Conservation (phyloP, 1,139 yeast species). For the Suhomyces chickasaworum region DNA sequence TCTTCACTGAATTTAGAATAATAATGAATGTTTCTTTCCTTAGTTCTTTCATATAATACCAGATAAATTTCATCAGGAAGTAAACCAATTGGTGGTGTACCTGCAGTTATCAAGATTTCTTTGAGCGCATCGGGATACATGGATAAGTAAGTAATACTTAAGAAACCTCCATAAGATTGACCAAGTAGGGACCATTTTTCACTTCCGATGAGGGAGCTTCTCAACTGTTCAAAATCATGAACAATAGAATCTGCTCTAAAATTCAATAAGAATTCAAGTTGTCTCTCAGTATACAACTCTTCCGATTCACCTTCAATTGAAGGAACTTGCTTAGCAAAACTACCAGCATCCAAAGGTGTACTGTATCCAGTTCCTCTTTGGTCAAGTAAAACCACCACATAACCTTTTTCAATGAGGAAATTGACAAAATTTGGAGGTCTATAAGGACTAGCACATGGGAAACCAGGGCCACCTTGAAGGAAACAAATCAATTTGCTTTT, state of each 20-base stretch:
- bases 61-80: slow-evolving; percentile 50
- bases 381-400: slow-evolving; percentile 51
- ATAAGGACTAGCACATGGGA: slow-evolving; percentile 44
- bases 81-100: slow-evolving; percentile 53
- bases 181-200: slow-evolving; percentile 55
- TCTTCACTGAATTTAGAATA: slow-evolving; percentile 54
- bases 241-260: slow-evolving; percentile 58
- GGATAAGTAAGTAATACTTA: slow-evolving; percentile 52
- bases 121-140: slow-evolving; percentile 40
- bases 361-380: slow-evolving; percentile 63
- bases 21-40: slow-evolving; percentile 49
- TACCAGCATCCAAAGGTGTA: slow-evolving; percentile 42
- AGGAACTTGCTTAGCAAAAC: slow-evolving; percentile 24
- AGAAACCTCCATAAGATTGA: slow-evolving; percentile 61
- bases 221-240: slow-evolving; percentile 49
- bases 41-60: slow-evolving; percentile 49
- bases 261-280: slow-evolving; percentile 40
- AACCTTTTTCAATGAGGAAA: slow-evolving; percentile 44
- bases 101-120: slow-evolving; percentile 54
- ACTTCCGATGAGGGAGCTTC: slow-evolving; percentile 36
- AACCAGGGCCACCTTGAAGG: slow-evolving; percentile 66
- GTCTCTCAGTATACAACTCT: slow-evolving; percentile 21
- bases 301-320: slow-evolving; percentile 22
- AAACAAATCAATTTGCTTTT: slow-evolving; percentile 41
- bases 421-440: slow-evolving; percentile 38